These are phyloP conservation scores for Mercurialis annua DNA, from an alignment of 345 rosid genomes.

Conservation along the genomic window DNA sequence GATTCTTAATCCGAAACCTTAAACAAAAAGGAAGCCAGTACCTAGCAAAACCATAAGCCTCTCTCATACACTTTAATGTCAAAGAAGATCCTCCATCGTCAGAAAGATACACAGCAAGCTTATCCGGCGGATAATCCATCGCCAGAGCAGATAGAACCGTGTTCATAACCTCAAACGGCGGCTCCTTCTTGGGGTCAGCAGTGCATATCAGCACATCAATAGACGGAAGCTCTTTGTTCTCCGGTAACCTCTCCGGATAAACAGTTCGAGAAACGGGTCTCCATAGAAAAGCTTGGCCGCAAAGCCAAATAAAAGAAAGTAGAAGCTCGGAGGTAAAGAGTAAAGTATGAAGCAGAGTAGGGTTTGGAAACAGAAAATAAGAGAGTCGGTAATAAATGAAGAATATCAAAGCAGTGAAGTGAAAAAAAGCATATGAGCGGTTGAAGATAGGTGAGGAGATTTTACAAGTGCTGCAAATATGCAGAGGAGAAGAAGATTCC, in stretches of 20 bases:
- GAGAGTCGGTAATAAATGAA: constrained; percentile 33
- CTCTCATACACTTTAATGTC: constrained; percentile 36
- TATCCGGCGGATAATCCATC: constrained; percentile 44
- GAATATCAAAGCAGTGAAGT: constrained; percentile 12
- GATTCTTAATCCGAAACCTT: constrained; percentile 10
- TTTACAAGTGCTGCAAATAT: constrained; percentile 3
- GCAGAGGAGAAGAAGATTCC: constrained; percentile 6
- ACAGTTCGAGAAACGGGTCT: constrained; percentile 29
- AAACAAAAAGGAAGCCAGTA: constrained; percentile 53
- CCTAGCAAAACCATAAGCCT: constrained; percentile 39
- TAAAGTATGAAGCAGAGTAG: constrained; percentile 22
- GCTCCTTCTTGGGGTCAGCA: constrained; percentile 48
- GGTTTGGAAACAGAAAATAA: constrained; percentile 20
- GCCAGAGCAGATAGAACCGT: constrained; percentile 51
- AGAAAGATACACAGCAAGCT: constrained; percentile 47
- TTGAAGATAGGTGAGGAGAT: constrained; percentile 5
- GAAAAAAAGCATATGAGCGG: constrained; percentile 15
- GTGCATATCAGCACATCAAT: constrained; percentile 54
- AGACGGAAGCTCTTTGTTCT: constrained; percentile 31
- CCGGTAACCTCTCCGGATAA: constrained; percentile 38
- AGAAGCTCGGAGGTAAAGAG: constrained; percentile 28
- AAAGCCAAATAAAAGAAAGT: constrained; percentile 33
- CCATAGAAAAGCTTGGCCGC: constrained; percentile 29
- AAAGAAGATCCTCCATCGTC: constrained; percentile 43
- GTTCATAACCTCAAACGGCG: constrained; percentile 41